These are phyloP conservation scores for Stephania yunnanensis DNA, from an alignment of 164 flowering plant genomes.

Conservation along the genomic window DNA sequence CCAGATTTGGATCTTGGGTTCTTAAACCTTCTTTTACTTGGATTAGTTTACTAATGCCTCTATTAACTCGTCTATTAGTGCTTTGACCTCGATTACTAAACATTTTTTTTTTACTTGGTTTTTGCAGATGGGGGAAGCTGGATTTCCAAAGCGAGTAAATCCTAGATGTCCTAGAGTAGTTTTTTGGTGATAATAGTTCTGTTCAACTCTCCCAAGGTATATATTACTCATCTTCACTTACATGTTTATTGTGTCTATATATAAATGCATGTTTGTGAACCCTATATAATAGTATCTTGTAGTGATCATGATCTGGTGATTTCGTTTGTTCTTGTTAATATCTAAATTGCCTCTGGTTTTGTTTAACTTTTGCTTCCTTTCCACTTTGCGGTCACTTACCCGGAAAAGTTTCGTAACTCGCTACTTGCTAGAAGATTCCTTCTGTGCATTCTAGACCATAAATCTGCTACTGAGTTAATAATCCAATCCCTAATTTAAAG, in stretches of 20 bases:
- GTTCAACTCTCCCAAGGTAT: not conserved
- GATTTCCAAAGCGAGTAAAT: not conserved
- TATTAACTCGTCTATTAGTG: constrained; percentile 5
- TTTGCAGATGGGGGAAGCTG: constrained; percentile 9
- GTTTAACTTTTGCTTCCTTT: not conserved
- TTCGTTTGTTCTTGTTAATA: not conserved
- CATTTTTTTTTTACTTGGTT: not conserved
- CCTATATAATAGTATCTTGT: not conserved
- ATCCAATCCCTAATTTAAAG: not conserved
- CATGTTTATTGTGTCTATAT: not conserved
- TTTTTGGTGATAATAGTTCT: constrained; percentile 1
- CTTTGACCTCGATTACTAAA: constrained; percentile 25
- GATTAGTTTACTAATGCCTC: not conserved
- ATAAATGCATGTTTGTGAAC: not conserved
- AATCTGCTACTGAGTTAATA: not conserved
- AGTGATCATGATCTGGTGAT: not conserved
- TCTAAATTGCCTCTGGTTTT: not conserved
- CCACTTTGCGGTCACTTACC: not conserved
- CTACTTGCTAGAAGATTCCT: too few relatives aligned
- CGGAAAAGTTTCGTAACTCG: not conserved
- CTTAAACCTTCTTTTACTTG: constrained; percentile 14
- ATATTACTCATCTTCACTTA: not conserved
- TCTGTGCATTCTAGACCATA: not conserved
- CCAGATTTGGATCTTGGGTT: not conserved
- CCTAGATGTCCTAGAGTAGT: not conserved